Evolutionary conservation across 768 basidiomycete species (phyloP), one percentile per base, ranked within the genome.

Genomic region (Rhodosporidiobolus odoratus): DNA sequence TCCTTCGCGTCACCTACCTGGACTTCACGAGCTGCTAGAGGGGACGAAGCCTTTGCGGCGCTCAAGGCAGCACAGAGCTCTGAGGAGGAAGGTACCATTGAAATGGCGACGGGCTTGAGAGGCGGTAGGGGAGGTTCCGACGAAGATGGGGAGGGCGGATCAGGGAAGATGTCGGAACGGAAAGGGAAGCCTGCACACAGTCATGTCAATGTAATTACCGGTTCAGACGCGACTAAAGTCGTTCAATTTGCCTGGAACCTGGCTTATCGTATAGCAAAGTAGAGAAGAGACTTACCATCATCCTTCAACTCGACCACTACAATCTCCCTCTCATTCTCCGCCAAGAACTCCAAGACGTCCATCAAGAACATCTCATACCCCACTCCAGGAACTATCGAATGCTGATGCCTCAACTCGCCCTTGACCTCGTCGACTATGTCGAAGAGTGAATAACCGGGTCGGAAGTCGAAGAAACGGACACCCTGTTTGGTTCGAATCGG

Each of bases 391-490:
- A 66, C 65, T 30, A 66, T 66, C 35, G 65, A 21, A 37, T 66
- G 65, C 34, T 66, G 65, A 32, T 66, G 65, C 6, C 45, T 30
- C 32, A 66, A 47, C 41, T 37, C 32, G 2, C 27, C 50, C 23
- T 62, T 40, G 43, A 35, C n/a, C 38, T 52, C 40, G 62, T 63
- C 62, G 35, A 53, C 16, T 16, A 38, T n/a, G 45, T 58, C 45
- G 57, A 8, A 58, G 15, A 66, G 56, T 25, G 4, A 37, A 50
- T 50, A 66, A 6, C 56, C 56, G 1, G 58, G 65, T 15, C 65
- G 65, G 23, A 66, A 50, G 57, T 66, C 65, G 57, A 66, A 66
- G 65, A 66, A 66, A 37, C 65, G 56, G 19, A 66, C 57, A 19
- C 65, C 65, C 57, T 64, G 53, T 21, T 43, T 30, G 17, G 43